Base-by-base conservation (phyloP, 331 rosid genomes). In the Telfairia occidentalis region DNA sequence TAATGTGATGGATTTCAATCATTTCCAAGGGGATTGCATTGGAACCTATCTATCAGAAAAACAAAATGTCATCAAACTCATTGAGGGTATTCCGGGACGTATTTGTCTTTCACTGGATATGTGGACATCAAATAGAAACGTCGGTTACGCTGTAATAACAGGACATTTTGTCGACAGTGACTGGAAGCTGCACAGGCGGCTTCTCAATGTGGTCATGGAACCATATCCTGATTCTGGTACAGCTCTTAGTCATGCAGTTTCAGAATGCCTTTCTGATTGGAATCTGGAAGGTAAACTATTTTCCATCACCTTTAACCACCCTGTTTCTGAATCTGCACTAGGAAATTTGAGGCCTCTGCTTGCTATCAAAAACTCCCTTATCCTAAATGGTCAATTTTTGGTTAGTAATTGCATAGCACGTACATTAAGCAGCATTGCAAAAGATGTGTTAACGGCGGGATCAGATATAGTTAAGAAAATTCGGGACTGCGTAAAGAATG, bases 231-330 rank as follows among this genome's bases (percentile, higher is more conserved):
- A 76, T 46, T 76, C 73, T 8, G 73, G 61, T 16, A 46, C 21
- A 29, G 79, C 79, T 2, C 73, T 76, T 46, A 11, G 79, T 63
- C 79, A 60, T 32, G 79, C 79, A 10, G 79, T 76, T 59, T 46
- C 79, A 43, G 79, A 35, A 12, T 76, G 79, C 73, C 72, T 76
- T 61, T 76, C 79, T 32, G 79, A 76, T 61, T 76, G 79, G 79
- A 24, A 59, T 63, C 61, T 76, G 34, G 73, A 76, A 48, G 79
- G 79, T 32, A 60, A 61, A 23, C 73, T 76, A 9, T 76, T 76
- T 21, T 58, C 73, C 15, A 35, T 76, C 45, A 76, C 79, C 42
- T 60, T 76, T 34, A 34, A 63, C 21, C 73, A 63, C 29, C 71
- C 73, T 1, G 34, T 54, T 24, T 28, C 71, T 46, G 73, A 76